Conservation (phyloP, 129 eudicot genomes). For the Flaveria trinervia region DNA sequence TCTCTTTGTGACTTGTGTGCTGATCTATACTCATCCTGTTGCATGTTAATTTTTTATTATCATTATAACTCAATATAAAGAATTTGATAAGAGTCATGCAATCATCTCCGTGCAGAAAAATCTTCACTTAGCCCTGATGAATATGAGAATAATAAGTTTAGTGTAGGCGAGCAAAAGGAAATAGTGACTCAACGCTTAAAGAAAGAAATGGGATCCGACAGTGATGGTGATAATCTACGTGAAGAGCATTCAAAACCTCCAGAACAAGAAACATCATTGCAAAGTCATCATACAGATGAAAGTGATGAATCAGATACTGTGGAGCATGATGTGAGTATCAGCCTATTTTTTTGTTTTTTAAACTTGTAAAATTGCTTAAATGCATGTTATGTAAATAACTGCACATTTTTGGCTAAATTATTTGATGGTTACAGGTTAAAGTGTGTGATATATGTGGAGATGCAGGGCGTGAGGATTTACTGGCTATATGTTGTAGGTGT, state of each 20-base stretch:
- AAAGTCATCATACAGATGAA: conserved; percentile 48
- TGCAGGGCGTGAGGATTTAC: conserved; percentile 89
- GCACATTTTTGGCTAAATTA: not conserved
- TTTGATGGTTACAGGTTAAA: conserved; percentile 57
- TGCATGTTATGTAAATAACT: conserved; percentile 10
- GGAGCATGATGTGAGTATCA: conserved; percentile 81
- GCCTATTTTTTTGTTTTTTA: not conserved
- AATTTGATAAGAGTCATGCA: conserved; percentile 22
- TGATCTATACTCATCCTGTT: conserved; percentile 4
- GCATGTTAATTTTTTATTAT: not conserved
- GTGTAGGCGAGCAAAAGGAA: conserved; percentile 30
- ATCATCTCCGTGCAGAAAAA: conserved; percentile 23
- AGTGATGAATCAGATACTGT: conserved; percentile 73
- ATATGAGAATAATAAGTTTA: conserved; percentile 25
- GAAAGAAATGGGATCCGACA: conserved; percentile 31
- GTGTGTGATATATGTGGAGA: conserved; percentile 98
- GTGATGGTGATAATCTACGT: conserved; percentile 26
- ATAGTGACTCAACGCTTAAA: conserved; percentile 15
- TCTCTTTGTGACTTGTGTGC: conserved; percentile 19
- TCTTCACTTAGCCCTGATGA: conserved; percentile 29
- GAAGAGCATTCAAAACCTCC: conserved; percentile 27
- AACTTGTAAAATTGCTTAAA: not conserved
- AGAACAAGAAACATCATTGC: conserved; percentile 40
- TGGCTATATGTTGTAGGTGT: conserved; percentile 81
- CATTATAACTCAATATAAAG: not conserved